Percentiles rank a stretch among this genome's conserved stretches.
phyloP scores from a whole-genome alignment of 495 filamentous ascomycete species.

The Neurospora terricola region DNA sequence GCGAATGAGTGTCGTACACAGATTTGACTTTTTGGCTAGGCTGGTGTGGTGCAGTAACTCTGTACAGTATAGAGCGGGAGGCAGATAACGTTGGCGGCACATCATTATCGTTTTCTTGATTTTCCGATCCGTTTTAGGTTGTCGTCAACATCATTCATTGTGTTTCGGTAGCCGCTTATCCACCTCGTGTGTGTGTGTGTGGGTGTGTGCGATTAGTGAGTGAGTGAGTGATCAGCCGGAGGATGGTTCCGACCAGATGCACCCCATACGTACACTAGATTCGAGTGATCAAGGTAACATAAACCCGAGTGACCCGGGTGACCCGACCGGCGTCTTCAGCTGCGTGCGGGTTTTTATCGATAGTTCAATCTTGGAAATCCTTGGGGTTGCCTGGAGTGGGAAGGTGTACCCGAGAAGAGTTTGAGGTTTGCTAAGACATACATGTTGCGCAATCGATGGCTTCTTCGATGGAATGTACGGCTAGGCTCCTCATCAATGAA shows the following conservation, averaged over 20 bases:
- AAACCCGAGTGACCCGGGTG: background rate
- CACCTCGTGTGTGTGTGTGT: background rate
- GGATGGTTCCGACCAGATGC: background rate
- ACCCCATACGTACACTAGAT: background rate
- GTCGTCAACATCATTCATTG: background rate
- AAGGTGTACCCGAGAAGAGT: background rate
- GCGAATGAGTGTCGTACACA: background rate
- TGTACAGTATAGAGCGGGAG: background rate
- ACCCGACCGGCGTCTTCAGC: background rate
- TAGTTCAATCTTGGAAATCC: background rate
- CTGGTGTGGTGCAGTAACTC: background rate
- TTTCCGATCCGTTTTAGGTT: background rate
- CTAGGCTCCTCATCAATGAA: background rate
- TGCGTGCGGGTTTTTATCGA: background rate
- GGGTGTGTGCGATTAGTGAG: background rate
- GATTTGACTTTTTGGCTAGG: background rate
- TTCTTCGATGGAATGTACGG: background rate
- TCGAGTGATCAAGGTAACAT: too few species aligned
- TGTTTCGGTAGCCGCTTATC: background rate
- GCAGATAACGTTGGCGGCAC: background rate
- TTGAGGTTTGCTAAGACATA: background rate
- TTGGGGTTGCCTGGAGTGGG: background rate
- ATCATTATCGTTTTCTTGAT: background rate
- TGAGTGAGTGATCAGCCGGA: background rate
- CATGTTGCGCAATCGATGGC: background rate